Evolutionary conservation across 2,329 filamentous ascomycete genomes (phyloP).

Genomic region (Neonectria hederae): DNA sequence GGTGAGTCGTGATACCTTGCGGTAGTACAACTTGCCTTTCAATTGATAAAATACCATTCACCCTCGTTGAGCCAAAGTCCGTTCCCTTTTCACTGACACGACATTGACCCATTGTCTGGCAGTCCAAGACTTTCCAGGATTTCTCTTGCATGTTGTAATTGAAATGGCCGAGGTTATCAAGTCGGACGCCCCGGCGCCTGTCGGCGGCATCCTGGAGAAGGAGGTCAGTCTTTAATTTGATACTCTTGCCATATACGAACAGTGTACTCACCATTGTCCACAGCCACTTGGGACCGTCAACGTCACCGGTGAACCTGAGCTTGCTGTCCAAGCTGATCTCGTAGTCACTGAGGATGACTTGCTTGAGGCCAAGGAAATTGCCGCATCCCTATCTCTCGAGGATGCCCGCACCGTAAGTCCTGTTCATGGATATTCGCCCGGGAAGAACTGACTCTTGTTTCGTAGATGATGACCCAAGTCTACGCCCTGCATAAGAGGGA

Average conservation of each 20-base stretch:
- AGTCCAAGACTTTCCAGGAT: background rate
- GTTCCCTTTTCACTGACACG: background rate
- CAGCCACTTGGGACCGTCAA: background rate
- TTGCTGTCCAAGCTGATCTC: conserved; percentile 35
- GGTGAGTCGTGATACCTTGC: background rate
- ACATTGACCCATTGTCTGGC: background rate
- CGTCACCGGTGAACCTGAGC: background rate
- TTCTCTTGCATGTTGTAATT: background rate
- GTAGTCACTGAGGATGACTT: conserved; percentile 55
- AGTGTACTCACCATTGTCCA: background rate
- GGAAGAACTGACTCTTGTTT: background rate
- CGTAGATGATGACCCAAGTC: conserved; percentile 48
- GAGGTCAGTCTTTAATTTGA: background rate
- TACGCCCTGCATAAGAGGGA: conserved; percentile 48
- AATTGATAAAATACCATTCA: background rate
- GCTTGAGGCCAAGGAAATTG: conserved; percentile 54
- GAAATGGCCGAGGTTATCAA: background rate
- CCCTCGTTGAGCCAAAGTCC: background rate
- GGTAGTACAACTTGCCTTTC: background rate
- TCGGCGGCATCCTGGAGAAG: background rate
- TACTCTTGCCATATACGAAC: background rate
- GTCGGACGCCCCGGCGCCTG: background rate
- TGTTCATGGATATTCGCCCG: background rate
- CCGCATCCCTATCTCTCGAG: conserved; percentile 47
- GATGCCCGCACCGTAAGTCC: conserved; percentile 44